These are phyloP conservation scores for Vinca minor DNA, from an alignment of 257 asterid genomes.

Conservation along the genomic window DNA sequence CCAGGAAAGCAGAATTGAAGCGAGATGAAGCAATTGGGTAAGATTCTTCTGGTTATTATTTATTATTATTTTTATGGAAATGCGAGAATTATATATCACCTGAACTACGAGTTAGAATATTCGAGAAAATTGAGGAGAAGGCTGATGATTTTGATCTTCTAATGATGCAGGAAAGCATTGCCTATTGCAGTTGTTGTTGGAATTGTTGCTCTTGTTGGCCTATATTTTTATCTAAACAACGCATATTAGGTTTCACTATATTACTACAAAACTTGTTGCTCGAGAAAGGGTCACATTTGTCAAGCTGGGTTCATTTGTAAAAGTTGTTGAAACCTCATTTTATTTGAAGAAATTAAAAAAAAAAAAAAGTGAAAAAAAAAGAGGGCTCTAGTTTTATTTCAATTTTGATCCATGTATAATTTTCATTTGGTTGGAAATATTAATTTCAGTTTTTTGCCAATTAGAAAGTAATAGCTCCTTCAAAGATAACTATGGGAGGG, in stretches of 20 bases:
- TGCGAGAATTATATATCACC: too few species aligned
- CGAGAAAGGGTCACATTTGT: not conserved
- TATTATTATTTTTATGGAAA: too few species aligned
- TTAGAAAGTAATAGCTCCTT: not conserved
- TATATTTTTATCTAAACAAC: conserved; percentile 70
- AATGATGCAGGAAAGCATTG: conserved; percentile 59
- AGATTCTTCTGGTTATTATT: not conserved
- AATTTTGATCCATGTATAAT: not conserved
- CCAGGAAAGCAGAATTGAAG: conserved; percentile 70
- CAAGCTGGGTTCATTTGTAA: not conserved
- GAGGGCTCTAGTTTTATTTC: not conserved
- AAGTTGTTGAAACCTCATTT: too few species aligned
- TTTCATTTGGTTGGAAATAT: not conserved
- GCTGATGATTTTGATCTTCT: too few species aligned
- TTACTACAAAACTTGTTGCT: not conserved
- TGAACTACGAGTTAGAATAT: too few species aligned
- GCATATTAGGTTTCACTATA: conserved; percentile 33
- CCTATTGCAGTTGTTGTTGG: conserved; percentile 81
- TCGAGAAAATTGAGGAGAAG: too few species aligned
- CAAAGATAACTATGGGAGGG: too few species aligned
- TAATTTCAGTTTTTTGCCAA: not conserved
- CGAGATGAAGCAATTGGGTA: conserved; percentile 78
- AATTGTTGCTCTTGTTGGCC: conserved; percentile 52
- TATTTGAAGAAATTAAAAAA: not conserved
- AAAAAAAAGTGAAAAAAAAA: too few species aligned